Conservation (phyloP, 352 stramenopile species). For the Pelagophyceae sp. region DNA sequence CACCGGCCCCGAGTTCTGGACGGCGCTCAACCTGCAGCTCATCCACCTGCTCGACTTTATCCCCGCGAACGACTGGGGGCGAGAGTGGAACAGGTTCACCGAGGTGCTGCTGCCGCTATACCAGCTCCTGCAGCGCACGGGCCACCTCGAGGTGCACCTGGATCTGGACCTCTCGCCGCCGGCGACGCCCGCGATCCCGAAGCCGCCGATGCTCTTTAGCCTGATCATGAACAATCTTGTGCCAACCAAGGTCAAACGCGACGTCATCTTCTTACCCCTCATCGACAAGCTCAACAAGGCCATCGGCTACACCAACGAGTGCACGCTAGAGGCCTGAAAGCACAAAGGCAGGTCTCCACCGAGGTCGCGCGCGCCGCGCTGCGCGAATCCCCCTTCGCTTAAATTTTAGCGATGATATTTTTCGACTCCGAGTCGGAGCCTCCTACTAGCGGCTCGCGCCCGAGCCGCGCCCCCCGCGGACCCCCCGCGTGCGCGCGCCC, state of each 20-base stretch:
- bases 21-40: slow-evolving; percentile 26
- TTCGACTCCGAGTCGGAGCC: too few species aligned
- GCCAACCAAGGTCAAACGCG: background rate
- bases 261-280: background rate
- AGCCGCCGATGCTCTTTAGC: background rate
- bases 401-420: too few species aligned
- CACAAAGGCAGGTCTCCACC: too few species aligned
- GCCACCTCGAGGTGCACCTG: slow-evolving; percentile 1
- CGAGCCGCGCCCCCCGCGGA: too few species aligned
- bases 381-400: too few species aligned
- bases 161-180: slow-evolving; percentile 4
- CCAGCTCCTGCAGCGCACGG: slow-evolving; percentile 15
- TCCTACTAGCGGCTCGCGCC: too few species aligned
- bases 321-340: too few species aligned
- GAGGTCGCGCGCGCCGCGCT: too few species aligned
- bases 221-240: background rate
- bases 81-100: slow-evolving; percentile 20
- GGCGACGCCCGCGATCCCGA: background rate
- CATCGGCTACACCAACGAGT: background rate
- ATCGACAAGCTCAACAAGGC: background rate
- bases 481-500: too few species aligned
- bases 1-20: slow-evolving; percentile 17
- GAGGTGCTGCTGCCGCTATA: slow-evolving; percentile 18
- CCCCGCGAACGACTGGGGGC: slow-evolving; percentile 9
- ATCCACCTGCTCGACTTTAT: slow-evolving; percentile 26